phyloP scores from a whole-genome alignment of 352 stramenopile species.

The Phytopythium ostracodes region DNA sequence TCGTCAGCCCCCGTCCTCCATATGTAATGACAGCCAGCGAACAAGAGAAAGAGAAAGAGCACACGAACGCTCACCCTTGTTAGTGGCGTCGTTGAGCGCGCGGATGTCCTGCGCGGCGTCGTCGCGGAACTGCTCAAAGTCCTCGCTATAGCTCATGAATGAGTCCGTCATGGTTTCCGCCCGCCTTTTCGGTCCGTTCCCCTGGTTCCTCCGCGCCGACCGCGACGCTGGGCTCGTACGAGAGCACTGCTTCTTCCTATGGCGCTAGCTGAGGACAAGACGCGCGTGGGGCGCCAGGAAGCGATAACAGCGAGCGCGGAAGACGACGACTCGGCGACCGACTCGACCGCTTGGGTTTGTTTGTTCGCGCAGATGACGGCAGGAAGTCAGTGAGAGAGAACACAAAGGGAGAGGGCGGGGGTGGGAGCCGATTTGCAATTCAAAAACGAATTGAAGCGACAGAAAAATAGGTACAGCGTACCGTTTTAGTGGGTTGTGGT shows the following conservation, averaged over 20 bases:
- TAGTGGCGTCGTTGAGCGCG: constrained; percentile 40
- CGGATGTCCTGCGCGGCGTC: constrained; percentile 73
- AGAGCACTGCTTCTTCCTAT: not conserved
- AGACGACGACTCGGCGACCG: not conserved
- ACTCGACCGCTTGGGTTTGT: not conserved
- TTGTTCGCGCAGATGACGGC: not conserved
- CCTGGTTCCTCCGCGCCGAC: not conserved
- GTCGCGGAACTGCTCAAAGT: constrained; percentile 83
- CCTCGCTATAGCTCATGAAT: constrained; percentile 78
- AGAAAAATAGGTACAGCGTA: not conserved
- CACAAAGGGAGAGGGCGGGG: not conserved
- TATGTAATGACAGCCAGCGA: not conserved
- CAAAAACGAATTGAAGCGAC: constrained; percentile 1
- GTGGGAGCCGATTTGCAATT: constrained; percentile 3
- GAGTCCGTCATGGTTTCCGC: constrained; percentile 60
- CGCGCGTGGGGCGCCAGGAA: not conserved
- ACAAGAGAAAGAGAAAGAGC: no score
- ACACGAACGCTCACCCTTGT: constrained; percentile 21
- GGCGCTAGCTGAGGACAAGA: not conserved
- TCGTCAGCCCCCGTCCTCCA: not conserved
- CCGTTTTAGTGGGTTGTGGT: not conserved
- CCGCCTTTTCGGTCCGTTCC: not conserved
- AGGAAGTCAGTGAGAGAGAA: constrained; percentile 2
- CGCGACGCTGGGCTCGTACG: not conserved
- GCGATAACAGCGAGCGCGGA: not conserved